Evolutionary conservation across 1,284 basidiomycete genomes (phyloP).

Genomic region (Thecaphora frezii): DNA sequence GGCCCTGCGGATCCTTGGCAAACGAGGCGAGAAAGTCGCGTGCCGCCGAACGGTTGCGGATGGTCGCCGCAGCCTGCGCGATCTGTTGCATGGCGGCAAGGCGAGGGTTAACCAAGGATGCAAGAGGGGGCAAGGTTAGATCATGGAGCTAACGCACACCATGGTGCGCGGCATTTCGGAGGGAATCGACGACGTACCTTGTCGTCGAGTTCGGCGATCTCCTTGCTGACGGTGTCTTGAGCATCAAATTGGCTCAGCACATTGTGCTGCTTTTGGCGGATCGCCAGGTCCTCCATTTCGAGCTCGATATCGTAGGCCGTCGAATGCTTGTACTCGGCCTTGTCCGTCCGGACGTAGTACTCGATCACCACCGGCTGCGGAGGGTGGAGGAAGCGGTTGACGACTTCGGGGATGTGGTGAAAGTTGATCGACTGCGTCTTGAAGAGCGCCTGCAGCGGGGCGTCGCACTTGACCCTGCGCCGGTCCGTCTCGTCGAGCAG

Average conservation of each 20-base stretch:
- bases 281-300: conserved; percentile 77
- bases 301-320: conserved; percentile 83
- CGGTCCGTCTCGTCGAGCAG: conserved; percentile 89
- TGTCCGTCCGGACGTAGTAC: conserved; percentile 64
- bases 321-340: conserved; percentile 57
- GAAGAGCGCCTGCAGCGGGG: conserved; percentile 45
- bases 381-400: conserved; percentile 76
- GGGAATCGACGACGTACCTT: conserved; percentile 67
- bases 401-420: conserved; percentile 79
- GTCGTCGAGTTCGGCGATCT: conserved; percentile 78
- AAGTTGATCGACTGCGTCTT: conserved; percentile 70
- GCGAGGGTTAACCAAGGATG: too few species aligned
- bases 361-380: conserved; percentile 83
- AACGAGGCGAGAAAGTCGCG: conserved; percentile 83
- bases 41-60: conserved; percentile 82
- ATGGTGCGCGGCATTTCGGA: too few species aligned
- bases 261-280: conserved; percentile 74
- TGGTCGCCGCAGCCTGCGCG: conserved; percentile 62
- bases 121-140: too few species aligned
- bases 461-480: conserved; percentile 75
- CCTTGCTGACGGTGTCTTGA: conserved; percentile 63
- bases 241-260: conserved; percentile 75
- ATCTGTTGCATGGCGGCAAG: conserved; percentile 25
- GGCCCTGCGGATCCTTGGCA: conserved; percentile 74
- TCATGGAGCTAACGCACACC: too few species aligned